Evolutionary conservation across 805 yeast genomes (phyloP).

Genomic region (Candida manassasensis): DNA sequence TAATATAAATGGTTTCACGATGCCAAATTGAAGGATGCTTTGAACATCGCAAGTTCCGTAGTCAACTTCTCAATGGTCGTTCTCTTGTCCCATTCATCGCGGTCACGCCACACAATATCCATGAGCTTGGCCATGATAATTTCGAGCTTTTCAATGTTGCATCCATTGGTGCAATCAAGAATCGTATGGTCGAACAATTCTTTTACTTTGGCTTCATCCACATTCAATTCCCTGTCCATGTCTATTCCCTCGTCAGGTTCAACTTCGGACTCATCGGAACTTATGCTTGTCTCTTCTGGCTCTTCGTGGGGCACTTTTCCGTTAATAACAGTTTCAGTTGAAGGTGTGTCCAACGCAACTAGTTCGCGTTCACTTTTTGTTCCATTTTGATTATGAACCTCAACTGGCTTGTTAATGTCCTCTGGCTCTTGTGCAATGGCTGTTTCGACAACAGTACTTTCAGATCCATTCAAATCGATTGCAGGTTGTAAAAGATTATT

Average conservation of each 20-base stretch:
- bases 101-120: conserved; percentile 68
- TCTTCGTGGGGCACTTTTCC: too few species aligned
- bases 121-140: conserved; percentile 57
- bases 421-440: neutral
- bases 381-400: neutral
- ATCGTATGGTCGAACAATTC: conserved; percentile 22
- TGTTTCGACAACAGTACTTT: neutral
- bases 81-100: conserved; percentile 45
- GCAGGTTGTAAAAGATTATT: neutral
- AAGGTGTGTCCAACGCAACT: too few species aligned
- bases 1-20: neutral
- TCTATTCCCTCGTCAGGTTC: conserved; percentile 21
- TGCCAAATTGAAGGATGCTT: conserved; percentile 3
- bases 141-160: conserved; percentile 35
- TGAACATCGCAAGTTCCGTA: conserved; percentile 8
- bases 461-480: too few species aligned
- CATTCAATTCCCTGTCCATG: conserved; percentile 47
- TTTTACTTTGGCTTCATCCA: conserved; percentile 15
- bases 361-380: neutral
- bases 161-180: conserved; percentile 28
- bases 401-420: neutral
- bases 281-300: neutral
- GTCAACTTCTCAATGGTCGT: conserved; percentile 30
- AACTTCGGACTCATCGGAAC: conserved; percentile 30
- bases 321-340: too few species aligned